Evolutionary conservation across 768 basidiomycete species (phyloP).

Genomic region (Clathrus columnatus): DNA sequence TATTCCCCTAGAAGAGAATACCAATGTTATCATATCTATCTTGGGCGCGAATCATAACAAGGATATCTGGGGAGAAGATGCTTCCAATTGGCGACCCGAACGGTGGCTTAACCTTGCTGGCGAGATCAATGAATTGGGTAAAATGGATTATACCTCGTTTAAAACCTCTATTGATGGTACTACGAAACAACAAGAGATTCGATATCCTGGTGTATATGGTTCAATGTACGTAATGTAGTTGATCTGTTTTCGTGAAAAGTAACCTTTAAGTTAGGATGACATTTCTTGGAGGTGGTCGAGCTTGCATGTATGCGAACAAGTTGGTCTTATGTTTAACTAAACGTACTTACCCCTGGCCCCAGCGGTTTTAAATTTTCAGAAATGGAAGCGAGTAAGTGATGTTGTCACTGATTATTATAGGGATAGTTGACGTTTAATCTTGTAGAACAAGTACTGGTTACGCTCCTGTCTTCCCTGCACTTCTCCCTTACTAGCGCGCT

Average conservation of each 20-base stretch:
- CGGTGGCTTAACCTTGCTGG: conserved; percentile 43
- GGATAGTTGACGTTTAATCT: neutral
- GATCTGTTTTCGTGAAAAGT: neutral
- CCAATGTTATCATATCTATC: conserved; percentile 30
- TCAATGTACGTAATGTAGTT: neutral
- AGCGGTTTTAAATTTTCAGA: conserved; percentile 49
- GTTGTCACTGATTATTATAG: conserved; percentile 11
- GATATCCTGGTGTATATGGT: neutral
- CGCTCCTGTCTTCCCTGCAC: conserved; percentile 26
- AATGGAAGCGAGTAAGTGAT: conserved; percentile 40
- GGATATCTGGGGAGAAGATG: conserved; percentile 39
- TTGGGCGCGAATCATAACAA: conserved; percentile 31
- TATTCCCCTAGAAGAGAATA: conserved; percentile 31
- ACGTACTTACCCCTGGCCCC: neutral
- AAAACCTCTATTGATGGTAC: neutral
- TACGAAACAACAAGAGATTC: neutral
- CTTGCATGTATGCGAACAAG: conserved; percentile 33
- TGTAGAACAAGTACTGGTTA: conserved; percentile 28
- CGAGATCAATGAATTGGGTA: conserved; percentile 16
- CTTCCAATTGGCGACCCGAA: conserved; percentile 43
- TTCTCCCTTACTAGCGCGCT: conserved; percentile 24
- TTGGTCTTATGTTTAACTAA: conserved; percentile 7
- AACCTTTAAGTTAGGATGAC: conserved; percentile 27
- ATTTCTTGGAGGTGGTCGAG: conserved; percentile 34
- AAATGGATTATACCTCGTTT: neutral